These are phyloP conservation scores for Kwoniella dejecticola DNA, from an alignment of 768 basidiomycete genomes.

Conservation along the genomic window DNA sequence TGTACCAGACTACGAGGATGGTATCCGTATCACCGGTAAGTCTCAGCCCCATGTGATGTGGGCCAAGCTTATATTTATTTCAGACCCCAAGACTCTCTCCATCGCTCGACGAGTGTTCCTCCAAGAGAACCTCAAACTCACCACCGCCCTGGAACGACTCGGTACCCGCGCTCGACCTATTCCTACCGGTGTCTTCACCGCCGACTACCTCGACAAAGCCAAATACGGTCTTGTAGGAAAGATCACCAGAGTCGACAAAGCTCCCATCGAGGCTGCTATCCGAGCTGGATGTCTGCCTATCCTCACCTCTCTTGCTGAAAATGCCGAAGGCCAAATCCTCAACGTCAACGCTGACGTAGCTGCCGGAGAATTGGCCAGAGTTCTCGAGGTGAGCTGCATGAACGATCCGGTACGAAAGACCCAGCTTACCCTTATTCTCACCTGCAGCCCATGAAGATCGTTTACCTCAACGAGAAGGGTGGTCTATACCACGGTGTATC, in stretches of 20 bases:
- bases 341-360: constrained; percentile 99
- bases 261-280: constrained; percentile 94
- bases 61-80: not conserved
- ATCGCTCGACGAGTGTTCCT: constrained; percentile 95
- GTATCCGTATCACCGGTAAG: constrained; percentile 92
- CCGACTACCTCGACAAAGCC: constrained; percentile 89
- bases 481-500: constrained; percentile 97
- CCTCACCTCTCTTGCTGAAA: constrained; percentile 90
- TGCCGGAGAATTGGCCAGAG: constrained; percentile 95
- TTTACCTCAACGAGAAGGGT: constrained; percentile 97
- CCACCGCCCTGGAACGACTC: constrained; percentile 85
- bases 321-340: constrained; percentile 92
- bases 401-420: too few species aligned
- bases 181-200: constrained; percentile 95
- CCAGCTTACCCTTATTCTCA: constrained; percentile 5
- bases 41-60: too few species aligned
- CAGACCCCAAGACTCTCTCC: constrained; percentile 89
- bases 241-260: constrained; percentile 91
- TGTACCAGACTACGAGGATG: constrained; percentile 94
- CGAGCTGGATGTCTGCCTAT: constrained; percentile 94
- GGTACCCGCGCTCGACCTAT: constrained; percentile 97
- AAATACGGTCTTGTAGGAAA: constrained; percentile 96
- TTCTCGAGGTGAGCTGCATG: constrained; percentile 65
- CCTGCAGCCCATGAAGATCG: constrained; percentile 82
- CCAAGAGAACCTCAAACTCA: constrained; percentile 94